phyloP scores from a whole-genome alignment of 2,329 filamentous ascomycete species.

The Rhynchosporium secalis region DNA sequence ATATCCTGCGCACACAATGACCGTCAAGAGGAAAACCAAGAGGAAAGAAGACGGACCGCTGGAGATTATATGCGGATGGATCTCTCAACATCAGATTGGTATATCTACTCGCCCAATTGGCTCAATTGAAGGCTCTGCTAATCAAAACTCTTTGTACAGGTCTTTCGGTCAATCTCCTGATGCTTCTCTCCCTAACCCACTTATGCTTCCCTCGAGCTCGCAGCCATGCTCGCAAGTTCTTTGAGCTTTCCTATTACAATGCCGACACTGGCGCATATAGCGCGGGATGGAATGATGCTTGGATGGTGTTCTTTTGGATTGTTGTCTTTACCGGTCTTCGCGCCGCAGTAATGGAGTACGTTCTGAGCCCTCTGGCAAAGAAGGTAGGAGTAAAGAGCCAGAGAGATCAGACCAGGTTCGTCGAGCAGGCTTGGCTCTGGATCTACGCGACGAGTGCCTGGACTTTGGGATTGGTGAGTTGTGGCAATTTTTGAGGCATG shows the following conservation, averaged over 20 bases:
- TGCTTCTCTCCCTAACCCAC: slow-evolving; percentile 80
- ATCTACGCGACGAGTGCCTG: slow-evolving; percentile 83
- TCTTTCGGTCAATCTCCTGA: slow-evolving; percentile 81
- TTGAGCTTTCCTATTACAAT: slow-evolving; percentile 82
- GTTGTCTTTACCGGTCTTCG: slow-evolving; percentile 85
- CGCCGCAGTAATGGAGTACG: slow-evolving; percentile 82
- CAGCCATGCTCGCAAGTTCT: slow-evolving; percentile 81
- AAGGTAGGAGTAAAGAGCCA: slow-evolving; percentile 69
- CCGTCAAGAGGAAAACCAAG: slow-evolving; percentile 51
- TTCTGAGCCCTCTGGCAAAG: slow-evolving; percentile 76
- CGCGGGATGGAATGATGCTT: slow-evolving; percentile 76
- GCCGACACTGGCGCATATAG: slow-evolving; percentile 67
- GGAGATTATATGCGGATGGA: slow-evolving; percentile 64
- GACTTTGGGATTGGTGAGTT: slow-evolving; percentile 75
- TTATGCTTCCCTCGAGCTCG: slow-evolving; percentile 78
- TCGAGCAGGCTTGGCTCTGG: slow-evolving; percentile 90
- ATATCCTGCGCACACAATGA: slow-evolving; percentile 24
- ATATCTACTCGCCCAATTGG: slow-evolving; percentile 39
- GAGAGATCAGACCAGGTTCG: slow-evolving; percentile 80
- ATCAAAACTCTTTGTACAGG: slow-evolving; percentile 49
- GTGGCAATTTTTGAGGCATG: not conserved
- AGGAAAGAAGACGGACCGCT: slow-evolving; percentile 62
- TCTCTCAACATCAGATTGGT: slow-evolving; percentile 81
- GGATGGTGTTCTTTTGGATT: slow-evolving; percentile 75
- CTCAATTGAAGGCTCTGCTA: not conserved